phyloP scores from a whole-genome alignment of 2,329 filamentous ascomycete species.

The Allantophomopsis cytisporea region DNA sequence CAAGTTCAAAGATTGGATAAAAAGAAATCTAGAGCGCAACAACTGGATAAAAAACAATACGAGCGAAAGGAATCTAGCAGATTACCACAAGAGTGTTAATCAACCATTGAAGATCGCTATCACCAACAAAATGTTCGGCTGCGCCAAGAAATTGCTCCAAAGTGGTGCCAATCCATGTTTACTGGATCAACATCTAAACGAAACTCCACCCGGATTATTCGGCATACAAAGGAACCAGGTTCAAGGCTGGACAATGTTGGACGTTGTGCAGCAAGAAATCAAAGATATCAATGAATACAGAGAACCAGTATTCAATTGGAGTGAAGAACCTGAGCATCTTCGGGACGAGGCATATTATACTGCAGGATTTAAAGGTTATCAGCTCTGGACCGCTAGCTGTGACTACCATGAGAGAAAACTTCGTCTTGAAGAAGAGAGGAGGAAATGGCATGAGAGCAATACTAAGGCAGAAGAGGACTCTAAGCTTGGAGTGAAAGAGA shows the following conservation, averaged over 20 bases:
- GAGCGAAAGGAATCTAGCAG: slow-evolving; percentile 31
- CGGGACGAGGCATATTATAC: slow-evolving; percentile 36
- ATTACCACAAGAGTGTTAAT: slow-evolving; percentile 31
- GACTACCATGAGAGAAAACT: slow-evolving; percentile 2
- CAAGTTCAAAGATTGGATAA: slow-evolving; percentile 51
- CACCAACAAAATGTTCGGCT: slow-evolving; percentile 30
- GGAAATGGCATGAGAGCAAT: slow-evolving; percentile 17
- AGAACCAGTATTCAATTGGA: slow-evolving; percentile 4
- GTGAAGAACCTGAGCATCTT: slow-evolving; percentile 13
- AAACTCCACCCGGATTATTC: slow-evolving; percentile 7
- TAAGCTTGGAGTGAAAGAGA: slow-evolving; percentile 27
- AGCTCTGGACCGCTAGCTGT: slow-evolving; percentile 35
- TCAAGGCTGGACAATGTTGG: slow-evolving; percentile 33
- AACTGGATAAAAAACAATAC: slow-evolving; percentile 20
- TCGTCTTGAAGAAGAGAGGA: slow-evolving; percentile 21
- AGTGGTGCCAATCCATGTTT: slow-evolving; percentile 53
- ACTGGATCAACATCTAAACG: slow-evolving; percentile 27
- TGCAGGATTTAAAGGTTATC: slow-evolving; percentile 38
- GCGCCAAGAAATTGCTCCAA: slow-evolving; percentile 38
- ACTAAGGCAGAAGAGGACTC: slow-evolving; percentile 17
- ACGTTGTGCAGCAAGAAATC: slow-evolving; percentile 41
- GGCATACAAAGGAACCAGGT: too few species aligned
- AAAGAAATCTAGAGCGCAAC: slow-evolving; percentile 31
- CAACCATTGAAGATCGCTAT: slow-evolving; percentile 58
- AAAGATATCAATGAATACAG: slow-evolving; percentile 24